These are phyloP conservation scores for Lachnellula hyalina DNA, from an alignment of 2,329 filamentous ascomycete species.

Conservation along the genomic window DNA sequence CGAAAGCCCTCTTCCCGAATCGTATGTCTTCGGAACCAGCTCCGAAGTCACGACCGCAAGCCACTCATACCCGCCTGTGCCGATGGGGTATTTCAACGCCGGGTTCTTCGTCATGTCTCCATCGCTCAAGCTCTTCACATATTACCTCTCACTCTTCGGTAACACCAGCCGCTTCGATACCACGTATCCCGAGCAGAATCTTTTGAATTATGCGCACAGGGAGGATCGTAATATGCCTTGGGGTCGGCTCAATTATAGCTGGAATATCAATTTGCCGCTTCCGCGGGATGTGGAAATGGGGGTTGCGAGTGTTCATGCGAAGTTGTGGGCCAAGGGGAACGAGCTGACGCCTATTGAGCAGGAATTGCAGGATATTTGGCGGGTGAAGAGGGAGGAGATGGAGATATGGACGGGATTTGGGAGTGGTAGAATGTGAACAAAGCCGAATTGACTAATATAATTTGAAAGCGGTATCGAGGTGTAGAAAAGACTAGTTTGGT, in stretches of 20 bases:
- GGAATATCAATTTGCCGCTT: conserved; percentile 37
- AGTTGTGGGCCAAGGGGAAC: conserved; percentile 31
- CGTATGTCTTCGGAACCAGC: conserved; percentile 33
- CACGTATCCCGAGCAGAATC: conserved; percentile 37
- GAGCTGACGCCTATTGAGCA: conserved; percentile 6
- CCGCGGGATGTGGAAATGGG: conserved; percentile 31
- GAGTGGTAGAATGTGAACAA: neutral
- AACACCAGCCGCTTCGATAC: conserved; percentile 35
- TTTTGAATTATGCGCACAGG: conserved; percentile 41
- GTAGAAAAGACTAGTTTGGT: no score
- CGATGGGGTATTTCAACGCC: conserved; percentile 33
- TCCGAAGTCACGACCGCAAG: conserved; percentile 33
- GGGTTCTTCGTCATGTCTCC: conserved; percentile 39
- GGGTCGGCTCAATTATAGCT: conserved; percentile 34
- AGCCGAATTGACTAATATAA: no score
- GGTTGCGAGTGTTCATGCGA: conserved; percentile 35
- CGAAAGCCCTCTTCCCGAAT: conserved; percentile 29
- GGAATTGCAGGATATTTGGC: conserved; percentile 16
- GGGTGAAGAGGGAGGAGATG: conserved; percentile 10
- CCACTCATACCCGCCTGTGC: conserved; percentile 35
- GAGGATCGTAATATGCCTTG: conserved; percentile 38
- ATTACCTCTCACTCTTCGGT: conserved; percentile 34
- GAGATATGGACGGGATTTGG: conserved; percentile 8
- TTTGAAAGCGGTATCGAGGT: no score
- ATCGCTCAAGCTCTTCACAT: conserved; percentile 34